A percentile compares a stretch with the other conserved stretches of the same genome.
phyloP scores from a whole-genome alignment of 805 yeast genomes.

The Schwanniomyces pseudopolymorphus region DNA sequence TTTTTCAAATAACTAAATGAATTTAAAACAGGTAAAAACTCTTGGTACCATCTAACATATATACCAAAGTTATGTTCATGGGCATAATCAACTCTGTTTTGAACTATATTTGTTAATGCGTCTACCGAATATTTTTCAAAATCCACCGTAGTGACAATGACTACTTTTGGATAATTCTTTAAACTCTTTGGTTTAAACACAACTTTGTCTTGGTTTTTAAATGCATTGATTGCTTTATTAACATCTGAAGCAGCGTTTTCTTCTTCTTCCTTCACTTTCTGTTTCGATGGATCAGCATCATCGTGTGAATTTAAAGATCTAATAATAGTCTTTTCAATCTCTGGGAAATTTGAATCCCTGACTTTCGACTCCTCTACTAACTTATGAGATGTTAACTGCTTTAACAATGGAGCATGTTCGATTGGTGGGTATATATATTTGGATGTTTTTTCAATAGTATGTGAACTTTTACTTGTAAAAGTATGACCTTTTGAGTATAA shows the following conservation, averaged over 20 bases:
- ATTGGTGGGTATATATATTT: conserved; percentile 70
- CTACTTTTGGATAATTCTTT: conserved; percentile 57
- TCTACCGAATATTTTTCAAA: conserved; percentile 61
- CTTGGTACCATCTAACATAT: conserved; percentile 83
- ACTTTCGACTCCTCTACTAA: conserved; percentile 51
- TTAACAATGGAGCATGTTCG: conserved; percentile 63
- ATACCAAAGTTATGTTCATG: conserved; percentile 77
- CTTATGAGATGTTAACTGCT: conserved; percentile 53
- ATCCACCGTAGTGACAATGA: conserved; percentile 79
- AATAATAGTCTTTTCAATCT: conserved; percentile 32
- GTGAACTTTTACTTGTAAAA: conserved; percentile 20
- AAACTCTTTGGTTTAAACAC: conserved; percentile 40
- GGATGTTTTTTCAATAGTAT: conserved; percentile 45
- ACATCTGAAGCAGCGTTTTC: conserved; percentile 46
- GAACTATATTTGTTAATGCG: conserved; percentile 67
- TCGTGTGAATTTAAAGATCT: conserved; percentile 44
- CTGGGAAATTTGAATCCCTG: conserved; percentile 43
- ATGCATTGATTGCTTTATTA: conserved; percentile 50
- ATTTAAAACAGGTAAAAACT: conserved; percentile 64
- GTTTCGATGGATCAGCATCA: conserved; percentile 36
- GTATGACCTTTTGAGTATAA: conserved; percentile 34
- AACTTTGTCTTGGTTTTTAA: conserved; percentile 65
- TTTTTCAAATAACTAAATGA: conserved; percentile 39
- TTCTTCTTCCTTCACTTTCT: conserved; percentile 43
- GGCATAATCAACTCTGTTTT: conserved; percentile 87